Base-by-base conservation (phyloP, 352 stramenopile species). In the Globisporangium viniferum region DNA sequence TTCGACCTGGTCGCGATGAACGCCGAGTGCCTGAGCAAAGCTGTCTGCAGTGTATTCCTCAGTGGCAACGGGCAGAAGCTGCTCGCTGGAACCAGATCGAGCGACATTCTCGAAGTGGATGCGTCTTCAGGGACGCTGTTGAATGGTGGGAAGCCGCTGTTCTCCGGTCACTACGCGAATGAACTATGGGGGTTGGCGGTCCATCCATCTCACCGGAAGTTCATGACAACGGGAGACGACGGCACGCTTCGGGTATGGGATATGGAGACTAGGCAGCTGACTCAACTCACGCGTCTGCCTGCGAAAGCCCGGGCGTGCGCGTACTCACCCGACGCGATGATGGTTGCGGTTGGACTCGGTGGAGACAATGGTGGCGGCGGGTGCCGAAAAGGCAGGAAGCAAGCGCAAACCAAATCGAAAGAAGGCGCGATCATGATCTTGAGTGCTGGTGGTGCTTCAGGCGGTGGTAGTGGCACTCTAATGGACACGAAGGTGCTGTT, bases 31-130 rank as follows among this genome's bases (percentile, higher is more conserved):
- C 73, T 89, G 20, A 76, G 72, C 31, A 79, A 69, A 64, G 59
- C 67, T 9, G 75, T 91, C 15, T 76, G 77, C 46, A 91, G 77
- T 60, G 75, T 79, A 15, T 82, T 51, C 66, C 41, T 90, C 24
- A 86, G 68, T 51, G 64, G 29, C 29, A 87, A 76, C 24, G 72
- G 74, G 33, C 72, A 75, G 65, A 90, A 73, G 60, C 66, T 86
- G 12, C 72, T 98, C n/a, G 59, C 98, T 6, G 92, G 91, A 1
- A 98, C 92, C 15, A 80, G 72, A 54, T 94, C 83, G 20, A 96
- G 91, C 63, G 89, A 98, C 44, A 95, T 98, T 20, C 84, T 95
- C 36, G 92, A 92, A 65, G 64, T 91, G 1, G 76, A 90, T 27
- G 74, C 81, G 6, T 46, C 72, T 14, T 82, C 66, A 10, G 81